Evolutionary conservation across 805 yeast species (phyloP).

Genomic region (Ascoidea rubescens): DNA sequence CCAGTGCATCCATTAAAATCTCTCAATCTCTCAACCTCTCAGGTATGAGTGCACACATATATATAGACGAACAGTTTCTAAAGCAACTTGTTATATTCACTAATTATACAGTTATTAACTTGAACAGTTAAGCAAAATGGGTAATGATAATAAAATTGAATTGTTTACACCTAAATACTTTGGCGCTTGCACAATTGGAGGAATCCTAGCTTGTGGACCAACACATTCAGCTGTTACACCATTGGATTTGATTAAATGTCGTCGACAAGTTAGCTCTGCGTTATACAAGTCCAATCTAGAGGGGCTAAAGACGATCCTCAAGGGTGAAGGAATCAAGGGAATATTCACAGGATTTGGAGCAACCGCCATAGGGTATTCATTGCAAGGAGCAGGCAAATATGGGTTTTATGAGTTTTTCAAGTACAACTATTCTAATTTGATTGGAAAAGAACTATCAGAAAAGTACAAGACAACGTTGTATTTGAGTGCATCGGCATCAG

Average conservation of each 20-base stretch:
- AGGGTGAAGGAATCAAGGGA: slow-evolving; percentile 60
- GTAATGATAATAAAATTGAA: slow-evolving; percentile 22
- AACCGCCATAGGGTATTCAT: slow-evolving; percentile 81
- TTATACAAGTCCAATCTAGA: slow-evolving; percentile 65
- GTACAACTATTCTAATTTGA: slow-evolving; percentile 51
- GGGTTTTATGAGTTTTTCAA: slow-evolving; percentile 92
- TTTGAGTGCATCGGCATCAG: slow-evolving; percentile 80
- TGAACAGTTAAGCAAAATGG: too few relatives aligned
- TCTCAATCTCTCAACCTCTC: too few relatives aligned
- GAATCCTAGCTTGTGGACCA: slow-evolving; percentile 87
- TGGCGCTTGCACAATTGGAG: slow-evolving; percentile 65
- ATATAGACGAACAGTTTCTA: too few relatives aligned
- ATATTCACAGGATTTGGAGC: slow-evolving; percentile 86
- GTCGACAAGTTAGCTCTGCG: slow-evolving; percentile 72
- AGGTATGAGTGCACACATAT: too few relatives aligned
- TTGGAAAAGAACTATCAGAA: slow-evolving; percentile 48
- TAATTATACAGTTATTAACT: too few relatives aligned
- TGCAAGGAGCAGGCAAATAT: slow-evolving; percentile 96
- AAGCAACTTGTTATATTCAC: too few relatives aligned
- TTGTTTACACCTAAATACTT: slow-evolving; percentile 51
- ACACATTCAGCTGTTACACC: slow-evolving; percentile 93
- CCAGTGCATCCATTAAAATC: too few relatives aligned
- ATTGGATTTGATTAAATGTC: slow-evolving; percentile 82
- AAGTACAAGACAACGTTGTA: slow-evolving; percentile 62
- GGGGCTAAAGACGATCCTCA: slow-evolving; percentile 69